Conservation (phyloP, 108 stramenopile genomes). For the Skeletonema tropicum region DNA sequence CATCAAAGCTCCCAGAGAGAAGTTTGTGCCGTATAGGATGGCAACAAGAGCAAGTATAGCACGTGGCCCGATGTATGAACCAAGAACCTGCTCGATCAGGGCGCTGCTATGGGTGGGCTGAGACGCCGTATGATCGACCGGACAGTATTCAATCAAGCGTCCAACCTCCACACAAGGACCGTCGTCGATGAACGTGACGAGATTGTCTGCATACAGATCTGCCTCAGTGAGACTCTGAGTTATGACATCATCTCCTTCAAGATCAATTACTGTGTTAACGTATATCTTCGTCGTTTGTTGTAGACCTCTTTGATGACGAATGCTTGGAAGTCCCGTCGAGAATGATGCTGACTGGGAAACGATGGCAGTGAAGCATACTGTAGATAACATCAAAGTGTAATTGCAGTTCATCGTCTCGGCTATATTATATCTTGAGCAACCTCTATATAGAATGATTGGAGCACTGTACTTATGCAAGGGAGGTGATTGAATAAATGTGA, state of each 20-base stretch:
- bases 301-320: neutral
- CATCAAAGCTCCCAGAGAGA: conserved; percentile 51
- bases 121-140: neutral
- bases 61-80: conserved; percentile 35
- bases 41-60: conserved; percentile 33
- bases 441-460: too few species aligned
- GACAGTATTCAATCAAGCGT: conserved; percentile 9
- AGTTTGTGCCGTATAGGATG: conserved; percentile 55
- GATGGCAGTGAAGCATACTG: neutral
- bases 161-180: neutral
- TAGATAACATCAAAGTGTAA: neutral
- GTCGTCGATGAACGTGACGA: conserved; percentile 3
- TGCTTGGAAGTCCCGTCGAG: neutral
- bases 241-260: neutral
- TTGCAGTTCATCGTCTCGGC: neutral
- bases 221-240: neutral
- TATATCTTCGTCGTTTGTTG: neutral
- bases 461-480: too few species aligned
- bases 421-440: neutral
- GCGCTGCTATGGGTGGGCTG: neutral
- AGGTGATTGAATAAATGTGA: too few species aligned
- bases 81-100: conserved; percentile 34
- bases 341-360: neutral
- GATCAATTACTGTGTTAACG: neutral
- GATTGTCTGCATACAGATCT: neutral